Conservation (phyloP, 257 asterid genomes). For the Fraxinus excelsior region DNA sequence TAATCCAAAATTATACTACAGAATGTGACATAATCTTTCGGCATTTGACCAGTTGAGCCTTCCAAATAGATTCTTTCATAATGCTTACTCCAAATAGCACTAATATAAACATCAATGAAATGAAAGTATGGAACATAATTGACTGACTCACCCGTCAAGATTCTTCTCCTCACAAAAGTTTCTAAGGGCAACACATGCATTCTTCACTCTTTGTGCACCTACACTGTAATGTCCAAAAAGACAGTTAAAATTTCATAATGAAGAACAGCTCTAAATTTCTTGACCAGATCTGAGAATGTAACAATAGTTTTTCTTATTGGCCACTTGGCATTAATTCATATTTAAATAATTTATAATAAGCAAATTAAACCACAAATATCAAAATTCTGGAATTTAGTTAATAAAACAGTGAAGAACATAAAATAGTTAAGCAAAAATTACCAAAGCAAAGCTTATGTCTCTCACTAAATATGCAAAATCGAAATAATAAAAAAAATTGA, state of each 20-base stretch:
- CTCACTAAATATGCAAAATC: neutral
- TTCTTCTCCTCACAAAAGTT: constrained; percentile 67
- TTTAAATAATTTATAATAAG: constrained; percentile 4
- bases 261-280: neutral
- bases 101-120: neutral
- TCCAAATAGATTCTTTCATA: neutral
- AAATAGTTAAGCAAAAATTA: neutral
- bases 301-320: neutral
- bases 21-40: neutral
- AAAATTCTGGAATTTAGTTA: constrained; percentile 13
- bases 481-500: neutral
- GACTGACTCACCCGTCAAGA: constrained; percentile 63
- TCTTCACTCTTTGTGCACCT: constrained; percentile 73
- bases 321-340: neutral
- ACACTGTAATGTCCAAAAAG: constrained; percentile 42
- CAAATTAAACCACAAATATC: constrained; percentile 9
- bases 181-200: constrained; percentile 59
- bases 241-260: neutral
- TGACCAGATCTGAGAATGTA: constrained; percentile 29
- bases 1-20: neutral
- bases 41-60: neutral
- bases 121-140: constrained; percentile 4
- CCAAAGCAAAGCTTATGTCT: neutral
- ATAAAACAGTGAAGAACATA: constrained; percentile 15
- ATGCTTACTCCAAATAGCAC: neutral